Evolutionary conservation across 495 filamentous ascomycete genomes (phyloP), one percentile per base, ranked within the genome.

Genomic region (Cenococcum geophilum): DNA sequence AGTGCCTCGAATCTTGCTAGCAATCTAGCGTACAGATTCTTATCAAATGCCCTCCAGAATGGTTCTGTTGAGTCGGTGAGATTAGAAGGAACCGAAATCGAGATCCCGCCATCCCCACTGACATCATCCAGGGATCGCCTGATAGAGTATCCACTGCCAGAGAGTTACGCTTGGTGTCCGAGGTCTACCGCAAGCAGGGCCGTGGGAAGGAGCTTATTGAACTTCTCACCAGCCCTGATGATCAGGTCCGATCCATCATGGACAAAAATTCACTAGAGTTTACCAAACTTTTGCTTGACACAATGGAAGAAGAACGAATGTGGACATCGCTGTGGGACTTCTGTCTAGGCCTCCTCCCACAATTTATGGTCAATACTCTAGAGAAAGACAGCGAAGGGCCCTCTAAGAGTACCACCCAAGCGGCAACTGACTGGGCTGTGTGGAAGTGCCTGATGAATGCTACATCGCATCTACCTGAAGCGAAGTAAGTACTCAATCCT

Each of bases 211-310:
- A 56, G 11, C 11, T 37, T 1, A 18, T 47, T 23, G 10, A 51
- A 5, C 36, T 63, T 0, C 58, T 50, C 49, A 20, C 27, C 1
- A 32, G 40, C 11, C 22, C 54, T 43, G 8, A 36, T 1, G 14
- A 22, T 11, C 23, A 5, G 1, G 50, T 56, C 20, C 50, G 37
- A 40, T n/a, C 53, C n/a, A 49, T 55, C 18, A 35, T 65, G 8
- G 25, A 45, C 34, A 43, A 22, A 35, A 57, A 57, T 37, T 25
- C 14, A 9, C 21, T 58, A 22, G 60, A 63, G 16, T 42, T 53
- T n/a, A 22, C 43, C 27, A 20, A 5, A 40, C 5, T 25, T 54
- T 2, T 27, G n/a, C n/a, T 57, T 21, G 27, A 62, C 11, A 20
- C 34, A 4, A 27, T 43, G 10, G 14, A 40, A 43, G 42, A 55